Evolutionary conservation across 1,139 yeast genomes (phyloP), one percentile per base, ranked within the genome.

Genomic region (Kurtzmaniella natalensis): DNA sequence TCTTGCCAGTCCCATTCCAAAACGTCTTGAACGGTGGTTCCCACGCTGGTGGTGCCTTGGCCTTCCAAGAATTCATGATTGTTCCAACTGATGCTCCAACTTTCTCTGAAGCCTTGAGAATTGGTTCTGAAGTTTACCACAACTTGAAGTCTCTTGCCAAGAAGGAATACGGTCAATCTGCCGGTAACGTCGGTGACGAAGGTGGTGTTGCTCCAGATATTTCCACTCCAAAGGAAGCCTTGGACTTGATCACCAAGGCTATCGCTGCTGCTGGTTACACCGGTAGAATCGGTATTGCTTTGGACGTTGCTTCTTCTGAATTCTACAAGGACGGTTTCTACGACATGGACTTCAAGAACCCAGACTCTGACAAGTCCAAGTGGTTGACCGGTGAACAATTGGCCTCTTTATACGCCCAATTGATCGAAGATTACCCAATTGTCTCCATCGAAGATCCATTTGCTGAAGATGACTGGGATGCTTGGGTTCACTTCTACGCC

Each of bases 181-280:
- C 97, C 57, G 96, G 95, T 72, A 89, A 89, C 74, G 96, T 89
- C 61, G 97, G 97, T 79, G 97, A 89, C 70, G 96, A 89, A 77
- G 96, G 97, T 81, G 97, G 97, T 78, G 95, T 89, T 75, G 96
- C 96, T 55, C 97, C 97, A 66, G 85, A 86, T 70, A 80, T 89
- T 54, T 76, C 81, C 48, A 77, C 95, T 53, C 88, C 97, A 60
- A 85, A 78, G 66, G 96, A 89, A 76, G 96, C 96, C 51, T 75
- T 89, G 53, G 95, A 88, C 72, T 81, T 89, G 65, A 86, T 89
- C 64, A 76, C 78, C 53, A 81, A 70, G 47, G 86, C 96, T 59
- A 88, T 89, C 64, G 84, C 80, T 61, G 65, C 71, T 51, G 95
- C 96, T 50, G 97, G 97, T 59, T 87, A 88, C 82, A 81, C 79